These are phyloP conservation scores for Aciculosporium take DNA, from an alignment of 2,329 filamentous ascomycete species.

Conservation along the genomic window DNA sequence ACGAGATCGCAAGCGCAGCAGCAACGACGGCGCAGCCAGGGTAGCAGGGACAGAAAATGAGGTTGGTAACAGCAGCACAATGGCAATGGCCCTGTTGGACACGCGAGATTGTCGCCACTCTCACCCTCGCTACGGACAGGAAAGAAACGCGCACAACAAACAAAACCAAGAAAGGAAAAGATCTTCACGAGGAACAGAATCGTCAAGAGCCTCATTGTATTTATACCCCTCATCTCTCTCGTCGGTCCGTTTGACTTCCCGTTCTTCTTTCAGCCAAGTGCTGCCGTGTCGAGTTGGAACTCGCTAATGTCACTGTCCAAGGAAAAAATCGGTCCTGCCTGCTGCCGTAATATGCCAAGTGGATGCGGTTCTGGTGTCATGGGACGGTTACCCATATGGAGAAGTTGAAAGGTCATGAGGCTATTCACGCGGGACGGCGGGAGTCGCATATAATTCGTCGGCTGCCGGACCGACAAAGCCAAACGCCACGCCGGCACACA, in stretches of 20 bases:
- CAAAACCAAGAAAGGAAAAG: background rate
- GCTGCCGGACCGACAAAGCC: slow-evolving; percentile 7
- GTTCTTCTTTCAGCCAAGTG: background rate
- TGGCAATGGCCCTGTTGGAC: background rate
- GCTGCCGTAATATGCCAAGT: no score
- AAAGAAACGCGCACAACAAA: background rate
- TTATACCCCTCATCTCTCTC: background rate
- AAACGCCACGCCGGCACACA: no score
- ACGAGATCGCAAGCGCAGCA: background rate
- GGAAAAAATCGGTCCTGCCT: background rate
- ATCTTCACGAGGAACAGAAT: background rate
- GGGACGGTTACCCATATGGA: background rate
- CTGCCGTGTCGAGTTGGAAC: no score
- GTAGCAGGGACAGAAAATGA: no score
- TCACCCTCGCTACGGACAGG: no score
- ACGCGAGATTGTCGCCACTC: background rate
- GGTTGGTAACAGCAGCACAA: background rate
- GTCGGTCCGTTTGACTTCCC: background rate
- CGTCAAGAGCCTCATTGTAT: background rate
- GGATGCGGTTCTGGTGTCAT: background rate
- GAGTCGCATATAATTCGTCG: slow-evolving; percentile 3
- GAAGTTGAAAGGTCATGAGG: background rate
- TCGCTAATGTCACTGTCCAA: no score
- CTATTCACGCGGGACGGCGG: background rate
- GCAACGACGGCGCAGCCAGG: background rate